A percentile compares a stretch with the other conserved stretches of the same genome.
Conservation (phyloP, 2,329 filamentous ascomycete genomes). For the Dactylellina cionopaga region DNA sequence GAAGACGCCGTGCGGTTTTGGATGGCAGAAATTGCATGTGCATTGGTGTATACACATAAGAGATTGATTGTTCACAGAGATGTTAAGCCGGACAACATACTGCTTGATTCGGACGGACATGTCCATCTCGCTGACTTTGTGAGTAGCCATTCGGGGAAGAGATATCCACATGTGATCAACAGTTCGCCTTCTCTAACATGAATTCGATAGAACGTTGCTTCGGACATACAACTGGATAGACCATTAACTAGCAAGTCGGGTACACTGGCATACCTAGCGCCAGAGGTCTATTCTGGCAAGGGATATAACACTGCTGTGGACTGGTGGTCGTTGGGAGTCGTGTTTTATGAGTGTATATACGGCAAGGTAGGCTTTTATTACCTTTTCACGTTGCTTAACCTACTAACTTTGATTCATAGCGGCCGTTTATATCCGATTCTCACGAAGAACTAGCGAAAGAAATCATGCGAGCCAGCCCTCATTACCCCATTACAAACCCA, state of each 20-base stretch:
- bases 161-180: not conserved
- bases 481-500: slow-evolving; percentile 90
- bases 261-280: slow-evolving; percentile 92
- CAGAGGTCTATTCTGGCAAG: slow-evolving; percentile 89
- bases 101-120: slow-evolving; percentile 88
- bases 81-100: slow-evolving; percentile 89
- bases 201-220: slow-evolving; percentile 83
- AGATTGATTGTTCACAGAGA: slow-evolving; percentile 92
- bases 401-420: slow-evolving; percentile 64
- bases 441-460: slow-evolving; percentile 81
- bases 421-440: slow-evolving; percentile 90
- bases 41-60: slow-evolving; percentile 83
- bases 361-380: slow-evolving; percentile 77
- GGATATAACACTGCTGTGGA: slow-evolving; percentile 92
- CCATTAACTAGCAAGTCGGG: slow-evolving; percentile 93
- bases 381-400: not conserved
- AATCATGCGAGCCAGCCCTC: slow-evolving; percentile 82
- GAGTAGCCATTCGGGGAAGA: too few relatives aligned
- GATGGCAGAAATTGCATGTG: slow-evolving; percentile 94
- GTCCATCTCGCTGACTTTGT: slow-evolving; percentile 98
- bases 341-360: slow-evolving; percentile 99
- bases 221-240: slow-evolving; percentile 85
- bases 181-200: slow-evolving; percentile 59
- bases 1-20: slow-evolving; percentile 97
- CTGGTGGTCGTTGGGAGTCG: slow-evolving; percentile 97